Evolutionary conservation across 352 stramenopile genomes (phyloP), one percentile per base, ranked within the genome.

Genomic region (Globisporangium splendens): DNA sequence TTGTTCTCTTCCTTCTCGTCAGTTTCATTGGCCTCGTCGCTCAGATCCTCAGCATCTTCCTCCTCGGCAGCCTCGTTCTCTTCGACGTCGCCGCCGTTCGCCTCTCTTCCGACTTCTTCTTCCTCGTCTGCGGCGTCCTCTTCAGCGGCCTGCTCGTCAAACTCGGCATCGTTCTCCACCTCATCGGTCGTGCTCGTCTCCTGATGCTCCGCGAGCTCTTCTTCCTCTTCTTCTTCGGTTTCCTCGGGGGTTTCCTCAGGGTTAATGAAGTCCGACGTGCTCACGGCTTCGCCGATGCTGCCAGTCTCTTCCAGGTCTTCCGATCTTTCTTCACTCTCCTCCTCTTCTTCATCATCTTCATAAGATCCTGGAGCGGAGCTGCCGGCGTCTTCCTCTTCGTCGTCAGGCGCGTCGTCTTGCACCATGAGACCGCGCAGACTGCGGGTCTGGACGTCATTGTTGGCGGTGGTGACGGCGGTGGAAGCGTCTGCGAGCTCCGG

Each of bases 141-240:
- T 5, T 50, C 53, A 2, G 31, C 28, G 14, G 51, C 31, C 8
- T 50, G 39, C 6, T 44, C 53, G 20, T 17, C 20, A 21, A 43
- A 43, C 38, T 60, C 33, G 44, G n/a, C 28, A 12, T 39, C 44
- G 2, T 20, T 24, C 2, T 33, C n/a, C 20, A 43, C 38, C 3
- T 13, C 38, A 43, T 43, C 38, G 38, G 38, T n/a, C 20, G 13
- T 31, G 11, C 39, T n/a, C 8, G 24, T 59, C 7, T 44, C 33
- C 41, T 43, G 1, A 42, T 59, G 54, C 43, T 59, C 54, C n/a
- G 54, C 54, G 28, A 51, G 24, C 54, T 59, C 54, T 11, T 59
- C 54, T 8, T 17, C 10, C 18, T 52, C 28, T 24, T 59, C 54
- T 21, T 52, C 28, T 8, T 22, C 43, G 13, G 50, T 18, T 17